Percentiles rank a stretch among this genome's conserved stretches.
phyloP scores from a whole-genome alignment of 768 basidiomycete genomes.

The Psilocybe sp. region DNA sequence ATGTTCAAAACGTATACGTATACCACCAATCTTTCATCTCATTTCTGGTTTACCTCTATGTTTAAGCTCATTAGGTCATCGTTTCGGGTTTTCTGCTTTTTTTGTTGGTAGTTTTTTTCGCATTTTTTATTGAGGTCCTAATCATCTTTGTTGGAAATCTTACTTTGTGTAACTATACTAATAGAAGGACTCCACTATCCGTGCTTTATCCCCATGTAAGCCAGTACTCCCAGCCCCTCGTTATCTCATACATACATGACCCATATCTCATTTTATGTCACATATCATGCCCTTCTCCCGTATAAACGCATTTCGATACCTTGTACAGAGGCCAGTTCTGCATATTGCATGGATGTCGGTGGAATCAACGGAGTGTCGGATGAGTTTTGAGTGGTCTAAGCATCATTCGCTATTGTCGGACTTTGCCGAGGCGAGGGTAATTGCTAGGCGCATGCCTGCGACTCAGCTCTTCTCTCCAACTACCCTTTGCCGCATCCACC shows the following conservation, averaged over 20 bases:
- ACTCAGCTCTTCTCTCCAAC: constrained; percentile 12
- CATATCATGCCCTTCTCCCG: neutral
- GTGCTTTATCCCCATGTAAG: constrained; percentile 4
- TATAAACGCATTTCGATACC: neutral
- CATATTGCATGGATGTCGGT: constrained; percentile 2
- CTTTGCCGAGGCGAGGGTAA: constrained; percentile 34
- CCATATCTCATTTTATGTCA: neutral
- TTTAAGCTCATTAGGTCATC: too few relatives aligned
- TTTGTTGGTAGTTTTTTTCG: too few relatives aligned
- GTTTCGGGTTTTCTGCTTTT: too few relatives aligned
- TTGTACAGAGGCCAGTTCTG: neutral
- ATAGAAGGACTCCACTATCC: neutral
- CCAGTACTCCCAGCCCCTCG: neutral
- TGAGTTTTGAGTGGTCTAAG: neutral
- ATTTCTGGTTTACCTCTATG: too few relatives aligned
- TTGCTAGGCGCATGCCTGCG: constrained; percentile 19
- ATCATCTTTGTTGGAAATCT: too few relatives aligned
- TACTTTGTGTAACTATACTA: neutral
- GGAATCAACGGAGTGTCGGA: neutral
- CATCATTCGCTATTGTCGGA: constrained; percentile 23
- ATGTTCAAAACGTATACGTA: too few relatives aligned
- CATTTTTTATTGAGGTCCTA: too few relatives aligned
- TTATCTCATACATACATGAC: neutral
- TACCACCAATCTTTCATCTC: too few relatives aligned
- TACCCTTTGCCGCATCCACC: constrained; percentile 14